phyloP scores from a whole-genome alignment of 2,329 filamentous ascomycete species.

The Talaromyces islandicus region DNA sequence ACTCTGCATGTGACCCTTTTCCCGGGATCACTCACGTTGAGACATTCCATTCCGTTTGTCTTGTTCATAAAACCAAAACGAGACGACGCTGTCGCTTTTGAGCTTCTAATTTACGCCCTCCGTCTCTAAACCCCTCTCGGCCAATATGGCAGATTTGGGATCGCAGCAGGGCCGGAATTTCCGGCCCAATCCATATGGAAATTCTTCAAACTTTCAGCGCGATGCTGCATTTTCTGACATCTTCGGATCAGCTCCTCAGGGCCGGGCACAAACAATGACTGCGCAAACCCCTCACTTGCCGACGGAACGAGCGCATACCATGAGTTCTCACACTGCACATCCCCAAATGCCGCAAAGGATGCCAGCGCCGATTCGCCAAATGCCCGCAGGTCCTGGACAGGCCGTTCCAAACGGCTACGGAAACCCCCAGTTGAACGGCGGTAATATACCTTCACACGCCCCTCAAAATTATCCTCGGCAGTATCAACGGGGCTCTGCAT shows the following conservation, averaged over 20 bases:
- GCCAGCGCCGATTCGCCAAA: slow-evolving; percentile 38
- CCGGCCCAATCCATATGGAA: slow-evolving; percentile 48
- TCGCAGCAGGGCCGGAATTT: slow-evolving; percentile 57
- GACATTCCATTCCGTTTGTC: not conserved
- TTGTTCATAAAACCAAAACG: not conserved
- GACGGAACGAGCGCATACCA: slow-evolving; percentile 71
- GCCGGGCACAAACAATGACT: slow-evolving; percentile 93
- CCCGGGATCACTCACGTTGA: not conserved
- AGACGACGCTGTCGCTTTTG: not conserved
- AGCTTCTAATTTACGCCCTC: not conserved
- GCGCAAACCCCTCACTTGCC: slow-evolving; percentile 61
- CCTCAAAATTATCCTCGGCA: slow-evolving; percentile 57
- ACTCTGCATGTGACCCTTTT: slow-evolving; percentile 8
- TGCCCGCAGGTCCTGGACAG: slow-evolving; percentile 39
- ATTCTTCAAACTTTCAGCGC: slow-evolving; percentile 56
- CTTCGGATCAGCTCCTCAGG: slow-evolving; percentile 79
- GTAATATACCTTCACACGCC: slow-evolving; percentile 4
- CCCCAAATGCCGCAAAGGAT: slow-evolving; percentile 39
- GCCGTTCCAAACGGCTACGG: slow-evolving; percentile 35
- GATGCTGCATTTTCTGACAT: slow-evolving; percentile 96
- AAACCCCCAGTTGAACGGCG: slow-evolving; percentile 18
- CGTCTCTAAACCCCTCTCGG: not conserved
- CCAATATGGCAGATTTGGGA: slow-evolving; percentile 57
- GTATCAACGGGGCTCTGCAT: slow-evolving; percentile 61
- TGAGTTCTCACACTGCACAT: slow-evolving; percentile 52